Evolutionary conservation across 108 stramenopile species (phyloP).

Genomic region (Skeletonema potamos): DNA sequence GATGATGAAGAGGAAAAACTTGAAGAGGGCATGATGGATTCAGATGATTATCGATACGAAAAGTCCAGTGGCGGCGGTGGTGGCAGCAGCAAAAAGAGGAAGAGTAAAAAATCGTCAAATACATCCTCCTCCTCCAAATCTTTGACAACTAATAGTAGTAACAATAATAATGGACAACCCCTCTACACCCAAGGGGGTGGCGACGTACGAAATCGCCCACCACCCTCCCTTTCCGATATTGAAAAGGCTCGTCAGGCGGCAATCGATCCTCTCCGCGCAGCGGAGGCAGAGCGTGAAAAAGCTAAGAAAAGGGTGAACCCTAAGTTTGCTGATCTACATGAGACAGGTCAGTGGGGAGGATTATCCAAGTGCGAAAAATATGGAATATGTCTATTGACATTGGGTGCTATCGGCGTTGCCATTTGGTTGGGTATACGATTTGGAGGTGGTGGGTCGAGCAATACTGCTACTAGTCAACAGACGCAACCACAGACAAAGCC

Average conservation of each 20-base stretch:
- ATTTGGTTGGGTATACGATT: constrained; percentile 22
- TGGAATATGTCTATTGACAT: constrained; percentile 19
- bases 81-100: background rate
- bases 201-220: constrained; percentile 29
- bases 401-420: constrained; percentile 18
- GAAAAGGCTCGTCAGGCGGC: background rate
- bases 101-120: background rate
- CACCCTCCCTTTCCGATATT: background rate
- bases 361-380: constrained; percentile 22
- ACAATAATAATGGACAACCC: background rate
- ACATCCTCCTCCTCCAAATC: background rate
- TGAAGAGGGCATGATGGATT: background rate
- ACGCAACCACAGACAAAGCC: background rate
- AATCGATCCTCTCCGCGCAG: constrained; percentile 21
- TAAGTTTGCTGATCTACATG: constrained; percentile 23
- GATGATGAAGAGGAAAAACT: background rate
- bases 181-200: constrained; percentile 23
- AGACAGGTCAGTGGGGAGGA: constrained; percentile 37
- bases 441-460: background rate
- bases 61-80: background rate
- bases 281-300: constrained; percentile 6
- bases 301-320: constrained; percentile 13
- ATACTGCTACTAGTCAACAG: background rate
- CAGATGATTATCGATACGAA: background rate
- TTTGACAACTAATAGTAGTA: background rate